A percentile compares a stretch with the other conserved stretches of the same genome.
phyloP scores from a whole-genome alignment of 2,329 filamentous ascomycete genomes.

The Scytalidium sp. region DNA sequence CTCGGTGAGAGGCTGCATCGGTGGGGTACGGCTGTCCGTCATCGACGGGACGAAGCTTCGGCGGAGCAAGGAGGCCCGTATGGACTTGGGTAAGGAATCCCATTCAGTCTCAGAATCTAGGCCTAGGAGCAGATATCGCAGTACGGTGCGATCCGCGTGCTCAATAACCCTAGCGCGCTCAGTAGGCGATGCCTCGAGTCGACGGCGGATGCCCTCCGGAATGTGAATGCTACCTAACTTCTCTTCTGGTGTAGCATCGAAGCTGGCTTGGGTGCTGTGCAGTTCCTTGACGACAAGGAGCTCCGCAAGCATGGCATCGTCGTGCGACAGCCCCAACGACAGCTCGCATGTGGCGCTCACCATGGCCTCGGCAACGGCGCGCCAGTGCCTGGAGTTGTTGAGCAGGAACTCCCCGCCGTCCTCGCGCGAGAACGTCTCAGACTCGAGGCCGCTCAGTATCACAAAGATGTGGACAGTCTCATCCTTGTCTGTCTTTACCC shows the following conservation, averaged over 20 bases:
- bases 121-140: slow-evolving; percentile 15
- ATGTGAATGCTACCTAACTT: slow-evolving; percentile 5
- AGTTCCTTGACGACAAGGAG: slow-evolving; percentile 6
- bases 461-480: no score
- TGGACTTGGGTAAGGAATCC: slow-evolving; percentile 13
- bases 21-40: neutral
- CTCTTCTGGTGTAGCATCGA: no score
- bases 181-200: slow-evolving; percentile 11
- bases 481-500: no score
- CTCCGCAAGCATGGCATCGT: slow-evolving; percentile 15
- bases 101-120: slow-evolving; percentile 18
- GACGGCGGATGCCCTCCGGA: slow-evolving; percentile 17
- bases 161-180: slow-evolving; percentile 11
- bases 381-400: slow-evolving; percentile 14
- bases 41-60: slow-evolving; percentile 5
- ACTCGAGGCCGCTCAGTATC: no score
- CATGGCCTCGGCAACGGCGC: slow-evolving; percentile 17
- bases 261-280: no score
- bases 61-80: slow-evolving; percentile 6
- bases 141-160: slow-evolving; percentile 8
- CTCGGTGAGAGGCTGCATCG: neutral
- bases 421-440: no score
- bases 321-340: slow-evolving; percentile 15
- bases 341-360: slow-evolving; percentile 17
- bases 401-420: no score